Base-by-base conservation (phyloP, 768 basidiomycete species). In the Boletus fagicola region DNA sequence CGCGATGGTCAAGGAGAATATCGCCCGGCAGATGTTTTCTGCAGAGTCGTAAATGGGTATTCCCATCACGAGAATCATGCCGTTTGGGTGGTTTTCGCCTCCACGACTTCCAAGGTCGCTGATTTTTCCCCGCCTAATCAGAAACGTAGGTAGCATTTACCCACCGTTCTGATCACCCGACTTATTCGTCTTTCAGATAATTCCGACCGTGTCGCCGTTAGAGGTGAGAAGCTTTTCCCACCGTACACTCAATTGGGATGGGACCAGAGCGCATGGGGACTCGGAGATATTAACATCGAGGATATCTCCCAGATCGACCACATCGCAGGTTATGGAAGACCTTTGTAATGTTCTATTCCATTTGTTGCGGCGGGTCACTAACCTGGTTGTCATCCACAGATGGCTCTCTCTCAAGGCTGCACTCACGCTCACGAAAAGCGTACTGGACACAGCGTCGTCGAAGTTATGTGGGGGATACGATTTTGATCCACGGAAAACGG, bases 1-100 rank as follows among this genome's bases (percentile, higher is more conserved):
- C 12, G 13, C 6, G 13, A 0, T 16, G 0, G 3, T 9, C 28
- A 30, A n/a, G 5, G 13, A 6, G 5, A 5, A 30, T 51, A 62
- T 31, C 53, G 48, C 0, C 61, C 53, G 0, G 64, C 48, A 4
- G 53, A 65, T 18, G 28, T 58, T 3, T 18, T 65, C 0, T 51
- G 51, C 43, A 55, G 53, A 22, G 39, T 52, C 0, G 45, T 60
- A 0, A 62, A 52, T 10, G 16, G 49, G 4, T 63, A 57, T 46
- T 66, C 64, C 0, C 60, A 56, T n/a, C 1, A 26, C 13, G 2
- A 22, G 5, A 13, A 39, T 3, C 44, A 66, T 33, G 45, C 54
- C 0, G 44, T 63, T 16, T 66, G 64, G 65, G 51, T 56, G 1
- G 58, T 54, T 13, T 66, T 66, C 7, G 61, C 52, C 5, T 65